Evolutionary conservation across 2,329 filamentous ascomycete species (phyloP).

Genomic region (Triangularia verruculosa): DNA sequence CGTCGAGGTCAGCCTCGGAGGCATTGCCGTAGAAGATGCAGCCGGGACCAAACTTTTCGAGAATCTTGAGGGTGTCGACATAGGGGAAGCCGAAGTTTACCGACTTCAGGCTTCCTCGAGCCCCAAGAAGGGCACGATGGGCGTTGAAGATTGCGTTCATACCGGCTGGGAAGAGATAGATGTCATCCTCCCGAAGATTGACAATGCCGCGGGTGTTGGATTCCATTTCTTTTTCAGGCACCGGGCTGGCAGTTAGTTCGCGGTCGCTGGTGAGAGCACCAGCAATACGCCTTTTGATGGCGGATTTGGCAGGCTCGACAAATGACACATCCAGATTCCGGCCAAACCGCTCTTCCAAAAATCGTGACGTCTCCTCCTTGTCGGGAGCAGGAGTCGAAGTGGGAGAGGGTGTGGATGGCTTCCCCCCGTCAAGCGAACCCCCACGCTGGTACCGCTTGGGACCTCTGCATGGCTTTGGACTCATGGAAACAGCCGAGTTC

Average conservation of each 20-base stretch:
- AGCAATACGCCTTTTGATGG: slow-evolving; percentile 82
- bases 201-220: slow-evolving; percentile 54
- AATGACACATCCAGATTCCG: slow-evolving; percentile 81
- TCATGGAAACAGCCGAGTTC: slow-evolving; percentile 26
- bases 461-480: slow-evolving; percentile 57
- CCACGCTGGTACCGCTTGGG: slow-evolving; percentile 74
- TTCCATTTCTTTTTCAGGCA: slow-evolving; percentile 45
- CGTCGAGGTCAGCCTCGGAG: slow-evolving; percentile 73
- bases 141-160: slow-evolving; percentile 96
- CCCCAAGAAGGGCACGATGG: slow-evolving; percentile 68
- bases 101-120: slow-evolving; percentile 66
- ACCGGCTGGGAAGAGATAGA: slow-evolving; percentile 83
- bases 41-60: slow-evolving; percentile 91
- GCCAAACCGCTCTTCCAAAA: slow-evolving; percentile 92
- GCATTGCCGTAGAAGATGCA: slow-evolving; percentile 85
- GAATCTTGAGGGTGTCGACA: slow-evolving; percentile 90
- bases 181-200: slow-evolving; percentile 76
- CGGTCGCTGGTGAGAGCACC: slow-evolving; percentile 74
- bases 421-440: slow-evolving; percentile 40
- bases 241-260: slow-evolving; percentile 57
- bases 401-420: slow-evolving; percentile 19
- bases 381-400: slow-evolving; percentile 19
- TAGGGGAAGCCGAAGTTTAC: slow-evolving; percentile 97
- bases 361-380: slow-evolving; percentile 64
- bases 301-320: slow-evolving; percentile 77